Base-by-base conservation (phyloP, 2,329 filamentous ascomycete species). In the Ophiostoma tasmaniense region DNA sequence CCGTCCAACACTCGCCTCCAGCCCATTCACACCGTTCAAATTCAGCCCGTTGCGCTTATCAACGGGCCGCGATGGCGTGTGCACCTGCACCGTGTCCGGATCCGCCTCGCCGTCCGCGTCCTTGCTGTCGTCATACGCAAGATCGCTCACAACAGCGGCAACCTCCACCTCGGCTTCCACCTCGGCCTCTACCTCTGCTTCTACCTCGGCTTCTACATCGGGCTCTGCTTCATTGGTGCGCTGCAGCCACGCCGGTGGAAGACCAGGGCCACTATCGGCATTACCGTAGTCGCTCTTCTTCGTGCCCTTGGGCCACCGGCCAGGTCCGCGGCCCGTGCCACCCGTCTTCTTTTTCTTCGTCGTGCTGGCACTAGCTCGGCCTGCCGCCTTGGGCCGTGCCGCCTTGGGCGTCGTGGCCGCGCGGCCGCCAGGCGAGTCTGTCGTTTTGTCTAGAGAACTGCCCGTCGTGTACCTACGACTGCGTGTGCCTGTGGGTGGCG, bases 261-360 rank as follows among this genome's bases (percentile, higher is more conserved):
- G 77, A 1, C 87, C 87, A 2, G 87, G 87, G 0, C 87, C 87
- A 73, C 87, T 89, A 42, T 86, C 85, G 0, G 87, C 87, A 71
- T 89, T 89, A 0, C 87, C 87, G 69, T 89, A 89, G 74, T 89
- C 87, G 52, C 84, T 84, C 76, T 89, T 89, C 77, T 88, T 89
- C 0, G 87, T 89, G 5, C 87, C 87, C 75, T 89, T 89, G 0
- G 87, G 87, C 86, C 86, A 89, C 59, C 87, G 82, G 0, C 87
- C 87, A 0, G 87, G 87, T 0, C 87, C 87, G 67, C 87, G 83
- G 1, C 87, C 87, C 0, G 87, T 89, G 3, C 87, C 87, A 1
- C 87, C 86, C 5, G 82, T 80, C 76, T 85, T 88, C 62, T 85
- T 80, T 67, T 85, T 80, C 67, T 84, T 78, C 66, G 76, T 78